phyloP scores from a whole-genome alignment of 805 yeast species.

The Saccharomyces jurei region DNA sequence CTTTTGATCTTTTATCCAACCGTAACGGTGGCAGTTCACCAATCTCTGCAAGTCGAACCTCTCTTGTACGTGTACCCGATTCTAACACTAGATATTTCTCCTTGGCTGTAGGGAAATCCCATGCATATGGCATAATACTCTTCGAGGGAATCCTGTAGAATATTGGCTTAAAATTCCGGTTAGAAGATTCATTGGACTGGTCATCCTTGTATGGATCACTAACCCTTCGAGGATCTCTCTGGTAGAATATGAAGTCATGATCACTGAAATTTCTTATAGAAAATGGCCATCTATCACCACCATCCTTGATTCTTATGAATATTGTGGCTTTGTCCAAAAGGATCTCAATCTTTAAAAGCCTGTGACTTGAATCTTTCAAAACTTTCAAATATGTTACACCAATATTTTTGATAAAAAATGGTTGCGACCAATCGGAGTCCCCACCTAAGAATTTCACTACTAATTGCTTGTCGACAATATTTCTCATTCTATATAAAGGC shows the following conservation, averaged over 20 bases:
- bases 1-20: slow-evolving; percentile 41
- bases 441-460: slow-evolving; percentile 50
- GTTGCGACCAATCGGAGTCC: slow-evolving; percentile 72
- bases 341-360: slow-evolving; percentile 63
- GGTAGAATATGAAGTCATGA: slow-evolving; percentile 78
- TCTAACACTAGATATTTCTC: slow-evolving; percentile 72
- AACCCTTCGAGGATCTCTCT: slow-evolving; percentile 58
- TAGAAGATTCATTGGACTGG: slow-evolving; percentile 42
- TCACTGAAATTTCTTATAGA: slow-evolving; percentile 87
- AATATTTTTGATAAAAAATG: slow-evolving; percentile 74
- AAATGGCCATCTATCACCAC: slow-evolving; percentile 82
- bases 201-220: slow-evolving; percentile 40
- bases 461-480: slow-evolving; percentile 49
- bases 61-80: slow-evolving; percentile 65
- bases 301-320: slow-evolving; percentile 65
- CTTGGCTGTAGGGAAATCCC: slow-evolving; percentile 92
- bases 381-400: slow-evolving; percentile 76
- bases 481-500: slow-evolving; percentile 58
- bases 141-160: slow-evolving; percentile 76
- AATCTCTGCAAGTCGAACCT: slow-evolving; percentile 82
- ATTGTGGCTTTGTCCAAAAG: slow-evolving; percentile 74
- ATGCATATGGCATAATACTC: slow-evolving; percentile 96
- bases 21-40: slow-evolving; percentile 86
- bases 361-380: slow-evolving; percentile 56
- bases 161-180: slow-evolving; percentile 62